Evolutionary conservation across 2,329 filamentous ascomycete genomes (phyloP).

Genomic region (Diplodia intermedia): DNA sequence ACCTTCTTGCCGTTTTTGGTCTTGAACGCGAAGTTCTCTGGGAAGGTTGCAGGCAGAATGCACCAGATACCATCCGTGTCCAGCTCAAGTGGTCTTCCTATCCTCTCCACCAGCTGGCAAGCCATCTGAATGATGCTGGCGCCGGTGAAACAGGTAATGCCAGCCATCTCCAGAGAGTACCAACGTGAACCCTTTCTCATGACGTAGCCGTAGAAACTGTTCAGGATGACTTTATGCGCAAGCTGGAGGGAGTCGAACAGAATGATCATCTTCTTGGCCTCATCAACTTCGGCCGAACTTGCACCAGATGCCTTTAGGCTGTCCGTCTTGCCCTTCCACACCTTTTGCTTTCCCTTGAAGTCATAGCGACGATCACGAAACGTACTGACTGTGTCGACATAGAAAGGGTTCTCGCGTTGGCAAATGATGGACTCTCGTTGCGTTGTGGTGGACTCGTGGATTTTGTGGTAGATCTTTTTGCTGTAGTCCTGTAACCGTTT

Average conservation of each 20-base stretch:
- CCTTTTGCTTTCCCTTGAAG: conserved; percentile 97
- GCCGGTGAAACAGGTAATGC: conserved; percentile 95
- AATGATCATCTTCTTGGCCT: conserved; percentile 98
- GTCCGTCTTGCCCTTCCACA: conserved; percentile 97
- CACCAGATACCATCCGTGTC: conserved; percentile 99
- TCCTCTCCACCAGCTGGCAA: conserved; percentile 87
- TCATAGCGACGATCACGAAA: conserved; percentile 98
- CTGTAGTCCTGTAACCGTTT: conserved; percentile 92
- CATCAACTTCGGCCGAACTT: conserved; percentile 76
- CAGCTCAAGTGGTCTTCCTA: conserved; percentile 89
- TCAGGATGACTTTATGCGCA: conserved; percentile 98
- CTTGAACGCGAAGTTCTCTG: conserved; percentile 94
- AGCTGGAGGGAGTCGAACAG: conserved; percentile 94
- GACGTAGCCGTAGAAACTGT: conserved; percentile 99
- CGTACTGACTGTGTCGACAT: conserved; percentile 93
- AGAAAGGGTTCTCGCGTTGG: conserved; percentile 97
- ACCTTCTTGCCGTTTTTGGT: conserved; percentile 96
- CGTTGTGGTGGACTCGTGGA: conserved; percentile 91
- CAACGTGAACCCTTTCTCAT: conserved; percentile 99
- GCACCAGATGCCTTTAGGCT: conserved; percentile 83
- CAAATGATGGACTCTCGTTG: conserved; percentile 97
- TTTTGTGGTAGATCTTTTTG: conserved; percentile 99
- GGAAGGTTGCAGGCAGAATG: conserved; percentile 94
- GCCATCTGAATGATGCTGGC: conserved; percentile 98
- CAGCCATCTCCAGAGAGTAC: conserved; percentile 99